Percentiles rank a stretch among this genome's conserved stretches.
phyloP scores from a whole-genome alignment of 164 flowering plant species.

The Nymphaea thermarum region DNA sequence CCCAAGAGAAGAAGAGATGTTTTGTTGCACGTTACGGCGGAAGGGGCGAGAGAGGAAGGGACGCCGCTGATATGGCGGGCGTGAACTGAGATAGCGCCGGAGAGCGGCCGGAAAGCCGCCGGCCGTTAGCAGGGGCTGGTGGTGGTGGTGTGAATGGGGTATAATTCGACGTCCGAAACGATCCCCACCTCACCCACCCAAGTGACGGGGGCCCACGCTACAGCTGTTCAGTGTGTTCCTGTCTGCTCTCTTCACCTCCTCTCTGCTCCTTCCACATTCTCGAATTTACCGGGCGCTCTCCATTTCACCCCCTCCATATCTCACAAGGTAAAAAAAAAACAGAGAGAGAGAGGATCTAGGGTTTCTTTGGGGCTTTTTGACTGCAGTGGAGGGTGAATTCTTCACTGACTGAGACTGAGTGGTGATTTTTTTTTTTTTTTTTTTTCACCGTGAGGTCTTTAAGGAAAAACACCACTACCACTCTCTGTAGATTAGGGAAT shows the following conservation, averaged over 20 bases:
- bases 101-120: not conserved
- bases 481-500: not conserved
- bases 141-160: slow-evolving; percentile 17
- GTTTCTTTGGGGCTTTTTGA: too few species aligned
- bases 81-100: not conserved
- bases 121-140: not conserved
- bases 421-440: not conserved
- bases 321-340: not conserved
- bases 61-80: not conserved
- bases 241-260: slow-evolving; percentile 16
- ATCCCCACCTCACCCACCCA: slow-evolving; percentile 6
- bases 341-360: not conserved
- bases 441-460: not conserved
- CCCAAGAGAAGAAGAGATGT: not conserved
- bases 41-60: not conserved
- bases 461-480: not conserved
- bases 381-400: too few species aligned
- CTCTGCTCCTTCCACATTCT: not conserved
- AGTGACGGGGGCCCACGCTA: slow-evolving; percentile 21
- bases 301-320: not conserved
- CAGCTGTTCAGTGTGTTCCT: slow-evolving; percentile 49
- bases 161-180: slow-evolving; percentile 46
- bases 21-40: not conserved
- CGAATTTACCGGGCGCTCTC: not conserved
- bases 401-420: not conserved